These are phyloP conservation scores for Pyricularia grisea DNA, from an alignment of 2,329 filamentous ascomycete genomes.

Conservation along the genomic window DNA sequence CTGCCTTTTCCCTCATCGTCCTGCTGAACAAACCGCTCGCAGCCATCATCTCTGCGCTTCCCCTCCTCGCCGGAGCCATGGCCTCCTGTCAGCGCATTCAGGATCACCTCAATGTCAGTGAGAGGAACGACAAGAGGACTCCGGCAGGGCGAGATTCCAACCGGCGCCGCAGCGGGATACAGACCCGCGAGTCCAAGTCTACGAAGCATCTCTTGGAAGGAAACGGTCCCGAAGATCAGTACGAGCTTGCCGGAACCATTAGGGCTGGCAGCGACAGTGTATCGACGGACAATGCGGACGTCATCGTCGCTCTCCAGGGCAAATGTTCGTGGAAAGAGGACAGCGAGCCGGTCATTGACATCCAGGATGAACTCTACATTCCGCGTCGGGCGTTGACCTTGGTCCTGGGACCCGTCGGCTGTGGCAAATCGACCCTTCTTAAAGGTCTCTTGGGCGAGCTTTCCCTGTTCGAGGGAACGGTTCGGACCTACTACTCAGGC, in stretches of 20 bases:
- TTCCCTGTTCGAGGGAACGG: slow-evolving; percentile 13
- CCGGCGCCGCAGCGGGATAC: not conserved
- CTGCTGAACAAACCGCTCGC: slow-evolving; percentile 8
- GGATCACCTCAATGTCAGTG: slow-evolving; percentile 8
- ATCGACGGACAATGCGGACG: not conserved
- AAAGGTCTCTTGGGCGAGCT: slow-evolving; percentile 28
- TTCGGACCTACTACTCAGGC: slow-evolving; percentile 15
- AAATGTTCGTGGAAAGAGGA: slow-evolving; percentile 1
- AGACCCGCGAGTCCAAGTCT: not conserved
- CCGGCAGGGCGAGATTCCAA: not conserved
- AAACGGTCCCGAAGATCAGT: not conserved
- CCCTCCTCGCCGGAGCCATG: slow-evolving; percentile 10
- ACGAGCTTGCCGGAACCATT: not conserved
- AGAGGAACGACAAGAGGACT: slow-evolving; percentile 9
- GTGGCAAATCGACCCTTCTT: slow-evolving; percentile 31
- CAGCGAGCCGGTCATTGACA: not conserved
- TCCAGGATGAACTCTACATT: not conserved
- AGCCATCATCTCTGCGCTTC: slow-evolving; percentile 7
- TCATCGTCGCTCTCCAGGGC: not conserved
- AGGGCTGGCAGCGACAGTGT: not conserved
- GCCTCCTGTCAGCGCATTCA: slow-evolving; percentile 11
- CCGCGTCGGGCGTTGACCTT: slow-evolving; percentile 17
- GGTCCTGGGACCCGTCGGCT: slow-evolving; percentile 30
- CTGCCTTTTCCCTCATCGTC: slow-evolving; percentile 8
- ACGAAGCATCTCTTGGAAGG: not conserved